A percentile compares a stretch with the other conserved stretches of the same genome.
Evolutionary conservation across 2,329 filamentous ascomycete species (phyloP).

Genomic region (Colletotrichum sidae): DNA sequence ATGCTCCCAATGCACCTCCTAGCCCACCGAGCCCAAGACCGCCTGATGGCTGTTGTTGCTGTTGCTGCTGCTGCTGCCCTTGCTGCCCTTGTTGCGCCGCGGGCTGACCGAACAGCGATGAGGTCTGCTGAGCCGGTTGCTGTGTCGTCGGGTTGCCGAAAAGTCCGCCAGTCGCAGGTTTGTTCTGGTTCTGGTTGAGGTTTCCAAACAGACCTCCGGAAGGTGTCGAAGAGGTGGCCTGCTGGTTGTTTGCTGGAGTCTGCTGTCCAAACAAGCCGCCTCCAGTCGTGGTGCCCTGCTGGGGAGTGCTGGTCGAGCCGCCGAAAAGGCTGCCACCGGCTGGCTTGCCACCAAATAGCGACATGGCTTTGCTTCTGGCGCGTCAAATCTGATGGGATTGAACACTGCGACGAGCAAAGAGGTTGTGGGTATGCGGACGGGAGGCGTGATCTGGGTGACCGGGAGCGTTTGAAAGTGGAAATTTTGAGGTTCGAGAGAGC

Average conservation of each 20-base stretch:
- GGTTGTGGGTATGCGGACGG: conserved; percentile 7
- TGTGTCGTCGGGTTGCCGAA: conserved; percentile 44
- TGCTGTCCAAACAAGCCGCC: conserved; percentile 40
- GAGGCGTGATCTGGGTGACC: conserved; percentile 14
- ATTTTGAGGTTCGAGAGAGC: conserved; percentile 37
- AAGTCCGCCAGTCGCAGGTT: conserved; percentile 44
- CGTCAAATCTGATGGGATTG: conserved; percentile 18
- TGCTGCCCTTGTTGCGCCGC: conserved; percentile 34
- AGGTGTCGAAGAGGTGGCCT: conserved; percentile 40
- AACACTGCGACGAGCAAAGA: conserved; percentile 9
- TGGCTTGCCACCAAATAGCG: conserved; percentile 39
- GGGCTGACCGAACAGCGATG: conserved; percentile 39
- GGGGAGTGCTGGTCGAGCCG: conserved; percentile 31
- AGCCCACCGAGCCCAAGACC: conserved; percentile 29
- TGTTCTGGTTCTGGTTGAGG: conserved; percentile 38
- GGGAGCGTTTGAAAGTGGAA: conserved; percentile 33
- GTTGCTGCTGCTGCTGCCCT: conserved; percentile 40
- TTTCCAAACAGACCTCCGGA: conserved; percentile 41
- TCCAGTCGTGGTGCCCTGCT: conserved; percentile 27
- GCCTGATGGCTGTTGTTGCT: conserved; percentile 39
- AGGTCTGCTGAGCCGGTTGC: conserved; percentile 35
- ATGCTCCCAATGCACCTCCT: conserved; percentile 26
- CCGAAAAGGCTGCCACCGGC: conserved; percentile 38
- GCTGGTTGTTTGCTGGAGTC: conserved; percentile 29
- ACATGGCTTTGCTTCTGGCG: conserved; percentile 27